These are phyloP conservation scores for Penicillium brasilianum DNA, from an alignment of 2,329 filamentous ascomycete genomes.

Conservation along the genomic window DNA sequence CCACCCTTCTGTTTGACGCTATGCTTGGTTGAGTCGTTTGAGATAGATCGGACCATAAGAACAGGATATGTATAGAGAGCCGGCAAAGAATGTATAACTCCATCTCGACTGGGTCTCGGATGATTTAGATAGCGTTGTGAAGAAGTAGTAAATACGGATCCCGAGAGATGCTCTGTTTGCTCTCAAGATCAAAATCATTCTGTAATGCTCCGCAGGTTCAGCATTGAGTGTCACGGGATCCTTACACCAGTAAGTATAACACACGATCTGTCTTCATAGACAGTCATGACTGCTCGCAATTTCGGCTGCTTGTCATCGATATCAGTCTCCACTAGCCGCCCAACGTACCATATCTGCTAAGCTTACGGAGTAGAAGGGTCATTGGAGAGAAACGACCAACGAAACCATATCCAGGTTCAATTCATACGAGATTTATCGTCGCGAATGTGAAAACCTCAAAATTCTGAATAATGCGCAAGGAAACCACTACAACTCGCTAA, in stretches of 20 bases:
- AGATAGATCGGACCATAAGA: background rate
- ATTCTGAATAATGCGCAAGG: background rate
- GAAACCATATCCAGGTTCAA: no score
- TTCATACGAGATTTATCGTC: background rate
- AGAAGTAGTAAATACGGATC: no score
- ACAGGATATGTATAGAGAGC: background rate
- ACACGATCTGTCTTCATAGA: no score
- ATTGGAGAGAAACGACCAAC: background rate
- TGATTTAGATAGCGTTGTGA: no score
- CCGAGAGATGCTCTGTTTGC: no score
- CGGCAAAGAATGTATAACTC: background rate
- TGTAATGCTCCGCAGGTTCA: no score
- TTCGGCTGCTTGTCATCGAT: background rate
- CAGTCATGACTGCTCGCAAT: no score
- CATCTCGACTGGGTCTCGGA: no score
- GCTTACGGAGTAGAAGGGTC: background rate
- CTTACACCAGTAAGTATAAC: no score
- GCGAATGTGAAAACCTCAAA: background rate
- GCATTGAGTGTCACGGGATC: no score
- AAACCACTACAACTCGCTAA: background rate
- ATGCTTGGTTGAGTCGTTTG: background rate
- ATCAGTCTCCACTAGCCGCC: background rate
- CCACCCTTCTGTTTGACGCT: background rate
- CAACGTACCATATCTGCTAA: background rate
- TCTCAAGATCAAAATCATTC: no score